These are phyloP conservation scores for Trichoderma reesei DNA, from an alignment of 495 filamentous ascomycete species.

Conservation along the genomic window DNA sequence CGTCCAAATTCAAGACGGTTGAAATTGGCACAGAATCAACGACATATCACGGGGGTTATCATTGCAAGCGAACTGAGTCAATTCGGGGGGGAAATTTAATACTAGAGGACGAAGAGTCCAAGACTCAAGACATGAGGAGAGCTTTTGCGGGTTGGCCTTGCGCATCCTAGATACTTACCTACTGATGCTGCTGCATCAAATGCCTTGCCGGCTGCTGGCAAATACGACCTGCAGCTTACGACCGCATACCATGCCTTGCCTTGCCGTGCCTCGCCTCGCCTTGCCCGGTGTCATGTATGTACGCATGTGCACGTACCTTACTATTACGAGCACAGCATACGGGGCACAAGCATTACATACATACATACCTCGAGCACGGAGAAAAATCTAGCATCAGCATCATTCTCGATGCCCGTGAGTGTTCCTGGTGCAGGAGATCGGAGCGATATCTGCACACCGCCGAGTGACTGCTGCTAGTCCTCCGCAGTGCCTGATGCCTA, in stretches of 20 bases:
- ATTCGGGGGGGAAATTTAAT: too few relatives aligned
- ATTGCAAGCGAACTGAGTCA: too few relatives aligned
- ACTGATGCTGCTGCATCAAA: not conserved
- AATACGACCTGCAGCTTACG: conserved; percentile 3
- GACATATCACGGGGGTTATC: too few relatives aligned
- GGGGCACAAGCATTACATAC: too few relatives aligned
- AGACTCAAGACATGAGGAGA: too few relatives aligned
- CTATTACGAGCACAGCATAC: too few relatives aligned
- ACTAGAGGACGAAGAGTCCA: too few relatives aligned
- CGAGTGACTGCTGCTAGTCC: not conserved
- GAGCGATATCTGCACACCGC: not conserved
- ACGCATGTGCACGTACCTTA: not conserved
- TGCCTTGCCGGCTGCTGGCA: not conserved
- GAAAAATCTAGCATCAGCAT: too few relatives aligned
- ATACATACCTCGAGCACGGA: too few relatives aligned
- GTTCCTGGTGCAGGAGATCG: not conserved
- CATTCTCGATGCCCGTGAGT: too few relatives aligned
- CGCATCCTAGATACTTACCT: too few relatives aligned
- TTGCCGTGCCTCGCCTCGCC: not conserved
- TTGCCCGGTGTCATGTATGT: not conserved
- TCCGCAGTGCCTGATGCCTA: not conserved
- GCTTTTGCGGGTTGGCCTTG: not conserved
- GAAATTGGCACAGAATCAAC: too few relatives aligned
- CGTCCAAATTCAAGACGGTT: not conserved
- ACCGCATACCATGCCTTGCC: not conserved